Evolutionary conservation across 305 asterid genomes (phyloP), one percentile per base, ranked within the genome.

Genomic region (Ruellia speciosa): DNA sequence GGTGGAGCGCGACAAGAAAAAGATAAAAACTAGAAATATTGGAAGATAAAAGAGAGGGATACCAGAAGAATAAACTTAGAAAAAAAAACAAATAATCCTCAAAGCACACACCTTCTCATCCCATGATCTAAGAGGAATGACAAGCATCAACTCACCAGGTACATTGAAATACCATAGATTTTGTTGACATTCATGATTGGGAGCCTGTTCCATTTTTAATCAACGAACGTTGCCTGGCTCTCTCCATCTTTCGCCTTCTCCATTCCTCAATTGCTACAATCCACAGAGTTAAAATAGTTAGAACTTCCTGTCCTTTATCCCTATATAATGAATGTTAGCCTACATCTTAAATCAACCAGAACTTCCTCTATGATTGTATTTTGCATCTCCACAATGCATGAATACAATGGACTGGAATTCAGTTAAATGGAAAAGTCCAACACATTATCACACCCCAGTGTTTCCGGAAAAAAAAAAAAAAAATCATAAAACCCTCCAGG

Each of bases 201-300:
- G 52, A 71, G 64, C 18, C 51, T 15, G 84, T 74, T 66, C 83
- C 85, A 56, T 87, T 71, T 67, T 77, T 80, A 54, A 64, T 80
- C 33, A 74, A 66, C 28, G 81, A 84, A 9, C 96, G 87, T 45
- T 81, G 88, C 16, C 94, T 72, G 43, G 95, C 95, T 63, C 95
- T 79, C 60, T 88, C 96, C 78, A 88, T 83, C 86, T 88, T 88
- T 72, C 96, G 68, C 60, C 80, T 83, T 28, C 95, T 94, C 96
- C 96, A 85, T 77, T 88, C 96, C 69, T 85, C 96, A 9, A 85
- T 66, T 51, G 90, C 96, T 88, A 76, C 52, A 65, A 57, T 56
- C 52, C 18, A 5, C 65, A 61, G 24, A 24, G 15, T 59, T 39
- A 34, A 58, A 41, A 8, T 18, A 28, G 57, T 41, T 7, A 43